These are phyloP conservation scores for Leptodermis oblonga DNA, from an alignment of 257 asterid genomes.

Conservation along the genomic window DNA sequence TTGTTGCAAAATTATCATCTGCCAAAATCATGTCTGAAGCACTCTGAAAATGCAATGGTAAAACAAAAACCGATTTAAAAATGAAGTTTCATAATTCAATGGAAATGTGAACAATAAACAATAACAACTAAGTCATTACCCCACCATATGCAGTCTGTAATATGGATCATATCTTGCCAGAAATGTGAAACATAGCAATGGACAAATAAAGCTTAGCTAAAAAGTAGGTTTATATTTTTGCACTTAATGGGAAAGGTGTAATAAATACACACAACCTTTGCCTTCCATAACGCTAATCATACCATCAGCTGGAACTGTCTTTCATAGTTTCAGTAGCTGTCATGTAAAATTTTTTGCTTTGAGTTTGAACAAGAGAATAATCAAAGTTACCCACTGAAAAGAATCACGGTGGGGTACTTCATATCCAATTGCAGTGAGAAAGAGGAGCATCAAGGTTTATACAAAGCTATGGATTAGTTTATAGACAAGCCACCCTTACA, in stretches of 20 bases:
- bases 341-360: neutral
- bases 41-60: slow-evolving; percentile 64
- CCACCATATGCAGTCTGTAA: neutral
- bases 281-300: neutral
- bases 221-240: too few relatives aligned
- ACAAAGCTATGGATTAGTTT: neutral
- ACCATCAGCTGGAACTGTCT: neutral
- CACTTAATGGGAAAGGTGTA: neutral
- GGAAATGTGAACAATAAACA: neutral
- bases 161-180: slow-evolving; percentile 1
- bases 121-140: neutral
- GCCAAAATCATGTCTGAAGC: slow-evolving; percentile 99
- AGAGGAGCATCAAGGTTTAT: neutral
- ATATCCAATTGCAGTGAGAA: neutral
- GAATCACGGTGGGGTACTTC: neutral
- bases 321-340: neutral
- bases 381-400: neutral
- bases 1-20: slow-evolving; percentile 96
- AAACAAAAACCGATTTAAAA: slow-evolving; percentile 8
- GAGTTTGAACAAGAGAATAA: neutral
- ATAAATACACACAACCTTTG: too few relatives aligned
- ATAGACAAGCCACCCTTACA: too few relatives aligned
- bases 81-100: neutral
- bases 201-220: neutral
- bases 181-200: neutral